A percentile compares a stretch with the other conserved stretches of the same genome.
These are phyloP conservation scores for Cercospora citrullina DNA, from an alignment of 2,329 filamentous ascomycete genomes.

Conservation along the genomic window DNA sequence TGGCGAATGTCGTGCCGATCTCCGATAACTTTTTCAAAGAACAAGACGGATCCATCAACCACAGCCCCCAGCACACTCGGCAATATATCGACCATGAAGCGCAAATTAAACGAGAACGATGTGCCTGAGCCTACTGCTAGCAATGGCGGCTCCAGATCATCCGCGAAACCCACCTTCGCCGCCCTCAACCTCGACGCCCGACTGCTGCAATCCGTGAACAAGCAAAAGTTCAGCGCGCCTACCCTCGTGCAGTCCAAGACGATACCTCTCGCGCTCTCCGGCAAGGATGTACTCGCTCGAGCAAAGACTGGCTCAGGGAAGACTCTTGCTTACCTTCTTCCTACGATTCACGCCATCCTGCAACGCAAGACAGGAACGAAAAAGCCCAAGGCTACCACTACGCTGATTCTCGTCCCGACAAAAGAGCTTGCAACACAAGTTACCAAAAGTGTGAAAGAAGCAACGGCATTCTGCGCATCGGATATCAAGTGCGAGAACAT, in stretches of 20 bases:
- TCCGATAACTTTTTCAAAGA: slow-evolving; percentile 2
- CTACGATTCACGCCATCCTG: slow-evolving; percentile 80
- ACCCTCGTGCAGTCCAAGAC: slow-evolving; percentile 86
- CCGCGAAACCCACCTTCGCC: slow-evolving; percentile 60
- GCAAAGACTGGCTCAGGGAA: slow-evolving; percentile 96
- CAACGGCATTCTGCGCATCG: slow-evolving; percentile 81
- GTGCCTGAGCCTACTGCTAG: slow-evolving; percentile 41
- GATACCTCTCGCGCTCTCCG: slow-evolving; percentile 83
- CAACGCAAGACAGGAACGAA: slow-evolving; percentile 67
- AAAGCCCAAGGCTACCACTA: slow-evolving; percentile 57
- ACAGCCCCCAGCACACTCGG: too few species aligned
- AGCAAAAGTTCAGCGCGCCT: slow-evolving; percentile 79
- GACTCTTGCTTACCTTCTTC: slow-evolving; percentile 92
- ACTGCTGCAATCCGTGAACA: slow-evolving; percentile 79
- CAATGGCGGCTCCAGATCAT: slow-evolving; percentile 5
- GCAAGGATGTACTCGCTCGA: slow-evolving; percentile 85
- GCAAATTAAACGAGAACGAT: slow-evolving; percentile 53
- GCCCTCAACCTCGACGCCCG: slow-evolving; percentile 79
- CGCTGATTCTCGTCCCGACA: slow-evolving; percentile 90
- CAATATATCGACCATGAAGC: too few species aligned
- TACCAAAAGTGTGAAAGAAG: slow-evolving; percentile 71
- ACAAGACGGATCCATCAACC: background rate
- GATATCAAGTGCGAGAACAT: slow-evolving; percentile 81
- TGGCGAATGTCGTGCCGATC: background rate
- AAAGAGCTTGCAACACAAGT: slow-evolving; percentile 93